These are phyloP conservation scores for Xylaria palmicola DNA, from an alignment of 495 filamentous ascomycete genomes.

Conservation along the genomic window DNA sequence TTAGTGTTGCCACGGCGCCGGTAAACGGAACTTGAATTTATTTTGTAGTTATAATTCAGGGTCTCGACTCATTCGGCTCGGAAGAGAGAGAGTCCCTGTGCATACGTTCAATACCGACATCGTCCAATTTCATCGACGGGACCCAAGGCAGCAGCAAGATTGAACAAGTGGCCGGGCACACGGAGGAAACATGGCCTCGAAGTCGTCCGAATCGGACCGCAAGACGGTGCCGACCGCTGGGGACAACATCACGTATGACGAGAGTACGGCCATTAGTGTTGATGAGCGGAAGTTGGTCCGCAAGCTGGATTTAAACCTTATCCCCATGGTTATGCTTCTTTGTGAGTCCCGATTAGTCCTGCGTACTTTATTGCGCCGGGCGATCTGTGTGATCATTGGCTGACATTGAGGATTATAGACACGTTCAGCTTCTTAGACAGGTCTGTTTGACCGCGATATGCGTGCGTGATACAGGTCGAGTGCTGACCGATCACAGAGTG, in stretches of 20 bases:
- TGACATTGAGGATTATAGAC: slow-evolving; percentile 21
- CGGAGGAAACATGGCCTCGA: background rate
- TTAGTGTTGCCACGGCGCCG: background rate
- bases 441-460: slow-evolving; percentile 13
- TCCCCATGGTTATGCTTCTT: slow-evolving; percentile 39
- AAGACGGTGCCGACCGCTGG: background rate
- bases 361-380: background rate
- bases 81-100: background rate
- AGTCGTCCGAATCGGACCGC: background rate
- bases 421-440: slow-evolving; percentile 44
- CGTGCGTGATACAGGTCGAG: background rate
- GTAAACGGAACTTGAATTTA: background rate
- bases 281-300: slow-evolving; percentile 38
- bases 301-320: slow-evolving; percentile 38
- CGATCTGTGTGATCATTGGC: background rate
- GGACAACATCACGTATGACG: background rate
- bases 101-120: too few relatives aligned
- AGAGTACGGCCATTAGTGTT: slow-evolving; percentile 16
- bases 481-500: slow-evolving; percentile 41
- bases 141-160: background rate
- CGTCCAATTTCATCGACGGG: background rate
- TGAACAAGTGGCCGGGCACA: background rate
- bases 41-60: background rate
- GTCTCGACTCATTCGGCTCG: background rate
- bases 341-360: slow-evolving; percentile 22